Conservation (phyloP, 129 eudicot species). For the Gnaphalium uliginosum region DNA sequence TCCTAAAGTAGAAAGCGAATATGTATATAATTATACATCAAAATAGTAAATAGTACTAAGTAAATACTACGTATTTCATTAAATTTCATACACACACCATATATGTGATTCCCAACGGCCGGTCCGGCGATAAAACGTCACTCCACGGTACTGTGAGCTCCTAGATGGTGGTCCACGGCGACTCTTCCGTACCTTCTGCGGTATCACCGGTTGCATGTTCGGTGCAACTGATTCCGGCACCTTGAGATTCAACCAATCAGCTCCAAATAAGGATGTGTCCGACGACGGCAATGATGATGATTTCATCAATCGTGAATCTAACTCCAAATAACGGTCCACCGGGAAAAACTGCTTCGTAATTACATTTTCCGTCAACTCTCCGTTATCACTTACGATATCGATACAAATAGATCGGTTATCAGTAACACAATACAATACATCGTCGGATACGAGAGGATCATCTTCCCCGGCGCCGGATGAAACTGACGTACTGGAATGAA, state of each 20-base stretch:
- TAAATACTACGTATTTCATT: not conserved
- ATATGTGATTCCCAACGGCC: conserved; percentile 99
- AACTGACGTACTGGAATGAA: conserved; percentile 39
- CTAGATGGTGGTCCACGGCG: conserved; percentile 86
- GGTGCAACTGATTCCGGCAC: conserved; percentile 39
- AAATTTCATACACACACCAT: conserved; percentile 42
- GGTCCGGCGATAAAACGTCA: conserved; percentile 88
- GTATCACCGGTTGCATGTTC: conserved; percentile 25
- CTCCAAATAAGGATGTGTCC: conserved; percentile 19
- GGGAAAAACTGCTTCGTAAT: conserved; percentile 73
- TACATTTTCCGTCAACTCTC: conserved; percentile 31
- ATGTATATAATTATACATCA: not conserved
- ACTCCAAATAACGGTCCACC: conserved; percentile 27
- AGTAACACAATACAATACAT: conserved; percentile 6
- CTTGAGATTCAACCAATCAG: conserved; percentile 68
- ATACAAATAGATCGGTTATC: not conserved
- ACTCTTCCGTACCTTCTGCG: conserved; percentile 58
- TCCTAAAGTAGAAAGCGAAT: conserved; percentile 10
- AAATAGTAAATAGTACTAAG: not conserved
- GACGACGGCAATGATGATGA: conserved; percentile 25
- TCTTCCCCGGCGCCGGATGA: conserved; percentile 43
- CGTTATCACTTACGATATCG: conserved; percentile 12
- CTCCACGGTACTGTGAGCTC: conserved; percentile 91
- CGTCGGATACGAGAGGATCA: conserved; percentile 25
- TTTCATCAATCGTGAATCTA: conserved; percentile 19